Base-by-base conservation (phyloP, 2,329 filamentous ascomycete species). In the Sclerotinia trifoliorum region DNA sequence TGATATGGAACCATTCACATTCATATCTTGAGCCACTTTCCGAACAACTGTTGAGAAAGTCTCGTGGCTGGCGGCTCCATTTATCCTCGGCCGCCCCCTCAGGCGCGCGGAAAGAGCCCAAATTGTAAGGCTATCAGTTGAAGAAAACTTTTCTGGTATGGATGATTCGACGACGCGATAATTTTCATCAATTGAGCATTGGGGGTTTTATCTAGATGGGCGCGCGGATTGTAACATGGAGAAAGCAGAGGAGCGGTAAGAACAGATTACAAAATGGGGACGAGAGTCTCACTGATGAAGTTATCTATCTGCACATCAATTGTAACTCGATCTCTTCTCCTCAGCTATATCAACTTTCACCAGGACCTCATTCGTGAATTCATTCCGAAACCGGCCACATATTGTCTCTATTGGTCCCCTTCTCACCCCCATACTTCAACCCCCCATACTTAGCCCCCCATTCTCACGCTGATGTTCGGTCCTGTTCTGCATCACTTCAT, bases 61-160 rank as follows among this genome's bases (percentile, higher is more conserved):
- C 52, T 68, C 42, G 71, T 72, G 70, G 71, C 72, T 70, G 73
- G 74, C 73, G 73, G 66, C 68, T 74, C 67, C 60, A 46, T 67
- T 55, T 56, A 67, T 65, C 67, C 68, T 51, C 17, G 54, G 58
- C 21, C n/a, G 39, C 35, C 24, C 24, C 24, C 11, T 46, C 66
- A 72, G 71, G 72, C 74, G 75, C 75, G 73, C 73, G 73, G 71
- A 71, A 72, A 66, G 69, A 57, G 19, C 57, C 57, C 49, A 64
- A 66, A 48, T 65, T 69, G 65, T 60, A 66, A 69, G 55, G 66
- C 66, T 60, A 44, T 55, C 63, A 61, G 52, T 63, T 65, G 63
- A 67, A 70, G 65, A 48, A 52, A 48, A 49, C n/a, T 44, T 51
- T 62, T 54, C 24, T 39, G 42, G n/a, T 54, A 46, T 19, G 3